These are phyloP conservation scores for Cyclotella choctawhatcheeana DNA, from an alignment of 108 stramenopile genomes.

Conservation along the genomic window DNA sequence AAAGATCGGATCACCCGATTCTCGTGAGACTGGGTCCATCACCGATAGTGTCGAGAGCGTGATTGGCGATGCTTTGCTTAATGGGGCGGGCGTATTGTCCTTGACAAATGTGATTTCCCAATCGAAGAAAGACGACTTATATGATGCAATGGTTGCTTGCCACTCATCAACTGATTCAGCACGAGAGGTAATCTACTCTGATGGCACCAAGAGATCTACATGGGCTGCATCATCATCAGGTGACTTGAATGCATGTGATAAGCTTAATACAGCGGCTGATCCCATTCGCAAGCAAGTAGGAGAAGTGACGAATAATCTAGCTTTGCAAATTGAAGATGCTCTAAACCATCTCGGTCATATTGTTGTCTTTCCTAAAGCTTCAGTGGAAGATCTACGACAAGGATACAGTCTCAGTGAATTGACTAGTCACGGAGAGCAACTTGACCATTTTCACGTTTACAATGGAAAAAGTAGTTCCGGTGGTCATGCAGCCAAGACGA, in stretches of 20 bases:
- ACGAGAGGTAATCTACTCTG: neutral
- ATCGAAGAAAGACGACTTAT: neutral
- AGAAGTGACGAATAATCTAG: constrained; percentile 3
- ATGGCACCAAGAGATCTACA: constrained; percentile 17
- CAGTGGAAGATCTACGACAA: neutral
- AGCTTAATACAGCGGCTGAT: neutral
- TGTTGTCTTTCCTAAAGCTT: neutral
- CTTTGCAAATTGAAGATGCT: neutral
- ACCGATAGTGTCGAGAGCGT: neutral
- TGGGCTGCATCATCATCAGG: constrained; percentile 1
- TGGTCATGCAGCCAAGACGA: neutral
- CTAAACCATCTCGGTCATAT: neutral
- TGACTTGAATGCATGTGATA: constrained; percentile 1
- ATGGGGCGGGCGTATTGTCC: neutral
- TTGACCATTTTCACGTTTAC: constrained; percentile 14
- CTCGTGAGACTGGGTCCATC: too few species aligned
- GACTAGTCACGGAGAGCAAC: constrained; percentile 4
- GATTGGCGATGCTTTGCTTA: neutral
- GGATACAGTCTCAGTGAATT: constrained; percentile 2
- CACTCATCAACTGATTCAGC: neutral
- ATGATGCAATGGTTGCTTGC: constrained; percentile 10
- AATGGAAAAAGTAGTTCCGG: neutral
- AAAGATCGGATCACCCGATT: neutral
- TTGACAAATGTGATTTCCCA: constrained; percentile 2
- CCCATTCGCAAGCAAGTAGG: constrained; percentile 3